Base-by-base conservation (phyloP, 2,329 filamentous ascomycete species). In the Fusarium abutilonis region DNA sequence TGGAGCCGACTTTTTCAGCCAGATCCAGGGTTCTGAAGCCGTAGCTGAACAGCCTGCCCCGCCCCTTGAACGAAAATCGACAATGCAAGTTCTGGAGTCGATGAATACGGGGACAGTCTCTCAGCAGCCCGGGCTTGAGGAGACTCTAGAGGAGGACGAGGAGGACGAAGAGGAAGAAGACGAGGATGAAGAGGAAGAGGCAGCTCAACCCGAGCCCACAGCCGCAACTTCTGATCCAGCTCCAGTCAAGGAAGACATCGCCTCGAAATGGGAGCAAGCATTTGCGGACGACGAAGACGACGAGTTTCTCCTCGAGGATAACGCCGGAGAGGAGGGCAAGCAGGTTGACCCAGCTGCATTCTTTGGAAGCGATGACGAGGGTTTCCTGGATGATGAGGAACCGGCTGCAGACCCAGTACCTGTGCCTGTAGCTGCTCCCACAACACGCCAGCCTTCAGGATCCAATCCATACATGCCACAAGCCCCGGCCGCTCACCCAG, bases 301-400 rank as follows among this genome's bases (percentile, higher is more conserved):
- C 58, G 86, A 82, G 21, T 83, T 88, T 38, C 80, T 91, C 11
- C 74, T 87, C 3, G 85, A 86, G 9, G 86, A 91, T 29, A 77
- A 81, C 13, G 72, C 75, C 2, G 72, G 73, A 23, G 78, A 78
- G 31, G 64, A 57, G 9, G 23, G 8, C 8, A 72, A 75, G 28
- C 82, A 81, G 49, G 70, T 90, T 15, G 88, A 91, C 64, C 82
- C 87, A 1, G 79, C 85, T 23, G 82, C 83, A 1, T 87, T 94
- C 66, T 88, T 93, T 63, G 87, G 90, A 41, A 93, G 93, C 66
- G 93, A 97, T 73, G 91, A 91, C 64, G 90, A 93, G 70, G 93
- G 92, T 1, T 90, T 97, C 58, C 79, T 97, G 9, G 89, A 96
- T 7, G 93, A 83, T 4, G 81, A 80, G 10, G 77, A 82, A 17